A percentile compares a stretch with the other conserved stretches of the same genome.
These are phyloP conservation scores for Saccharomyces jurei DNA, from an alignment of 805 yeast species.

Conservation along the genomic window DNA sequence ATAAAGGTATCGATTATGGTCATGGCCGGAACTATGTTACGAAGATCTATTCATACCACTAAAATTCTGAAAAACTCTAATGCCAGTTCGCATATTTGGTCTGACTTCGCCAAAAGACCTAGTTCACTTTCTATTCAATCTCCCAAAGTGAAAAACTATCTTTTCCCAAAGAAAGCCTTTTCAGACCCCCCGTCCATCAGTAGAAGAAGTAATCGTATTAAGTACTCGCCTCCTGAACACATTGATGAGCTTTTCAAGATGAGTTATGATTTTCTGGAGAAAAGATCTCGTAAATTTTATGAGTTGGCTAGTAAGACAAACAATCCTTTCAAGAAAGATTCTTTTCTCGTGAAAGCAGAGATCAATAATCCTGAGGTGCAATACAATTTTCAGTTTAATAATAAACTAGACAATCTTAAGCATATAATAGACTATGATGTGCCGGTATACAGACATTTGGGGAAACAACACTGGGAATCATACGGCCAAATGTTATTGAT, in stretches of 20 bases:
- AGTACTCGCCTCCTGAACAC: conserved; percentile 62
- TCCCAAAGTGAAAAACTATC: conserved; percentile 20
- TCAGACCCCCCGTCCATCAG: conserved; percentile 41
- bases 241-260: conserved; percentile 64
- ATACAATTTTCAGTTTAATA: conserved; percentile 48
- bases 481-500: conserved; percentile 68
- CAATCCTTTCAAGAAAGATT: conserved; percentile 20
- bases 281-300: conserved; percentile 36
- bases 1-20: neutral
- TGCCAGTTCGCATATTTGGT: conserved; percentile 17
- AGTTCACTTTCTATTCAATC: conserved; percentile 25
- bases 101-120: conserved; percentile 19
- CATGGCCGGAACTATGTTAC: conserved; percentile 10
- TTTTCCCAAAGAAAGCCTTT: conserved; percentile 30
- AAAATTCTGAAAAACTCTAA: conserved; percentile 10
- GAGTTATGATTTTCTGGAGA: conserved; percentile 53
- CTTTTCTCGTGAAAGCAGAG: conserved; percentile 54
- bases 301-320: conserved; percentile 26
- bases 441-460: conserved; percentile 72
- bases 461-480: conserved; percentile 63
- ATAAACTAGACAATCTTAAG: conserved; percentile 33
- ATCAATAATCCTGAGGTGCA: conserved; percentile 75
- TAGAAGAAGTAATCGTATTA: conserved; percentile 34
- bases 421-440: conserved; percentile 53
- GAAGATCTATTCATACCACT: conserved; percentile 18